phyloP scores from a whole-genome alignment of 2,329 filamentous ascomycete species.

The Rhinocladiella similis region DNA sequence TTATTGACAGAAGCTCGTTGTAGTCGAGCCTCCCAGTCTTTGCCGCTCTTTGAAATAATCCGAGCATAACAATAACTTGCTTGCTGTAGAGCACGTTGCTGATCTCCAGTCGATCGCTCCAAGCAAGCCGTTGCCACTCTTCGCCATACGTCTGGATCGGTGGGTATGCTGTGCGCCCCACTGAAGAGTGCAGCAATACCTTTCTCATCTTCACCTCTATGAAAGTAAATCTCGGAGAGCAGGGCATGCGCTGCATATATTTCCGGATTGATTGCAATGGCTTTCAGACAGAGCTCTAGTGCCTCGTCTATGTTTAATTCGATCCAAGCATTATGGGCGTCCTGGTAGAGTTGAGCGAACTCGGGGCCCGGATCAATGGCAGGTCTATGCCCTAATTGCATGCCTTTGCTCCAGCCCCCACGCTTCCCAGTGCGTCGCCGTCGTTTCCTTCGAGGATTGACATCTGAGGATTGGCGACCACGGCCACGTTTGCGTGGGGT shows the following conservation, averaged over 20 bases:
- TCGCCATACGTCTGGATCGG: conserved; percentile 58
- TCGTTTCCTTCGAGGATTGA: conserved; percentile 13
- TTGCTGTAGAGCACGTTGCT: conserved; percentile 45
- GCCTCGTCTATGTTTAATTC: conserved; percentile 46
- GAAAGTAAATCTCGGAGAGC: conserved; percentile 59
- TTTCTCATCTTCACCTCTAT: conserved; percentile 57
- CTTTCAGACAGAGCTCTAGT: conserved; percentile 45
- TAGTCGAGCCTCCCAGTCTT: conserved; percentile 54
- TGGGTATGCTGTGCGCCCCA: conserved; percentile 58
- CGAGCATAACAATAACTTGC: conserved; percentile 56
- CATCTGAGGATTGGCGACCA: neutral
- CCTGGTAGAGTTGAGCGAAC: conserved; percentile 49
- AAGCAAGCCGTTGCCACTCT: conserved; percentile 57
- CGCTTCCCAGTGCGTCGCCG: conserved; percentile 17
- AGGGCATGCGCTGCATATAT: conserved; percentile 63
- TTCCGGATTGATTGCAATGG: conserved; percentile 60
- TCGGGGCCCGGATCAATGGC: conserved; percentile 49
- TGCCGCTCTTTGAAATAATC: conserved; percentile 54
- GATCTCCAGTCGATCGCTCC: conserved; percentile 45
- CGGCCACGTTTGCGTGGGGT: neutral
- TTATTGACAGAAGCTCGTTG: conserved; percentile 58
- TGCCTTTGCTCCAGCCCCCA: conserved; percentile 43
- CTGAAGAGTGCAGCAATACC: conserved; percentile 57
- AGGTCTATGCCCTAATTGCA: conserved; percentile 48
- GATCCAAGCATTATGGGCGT: conserved; percentile 51